These are phyloP conservation scores for Colletotrichum higginsianum DNA, from an alignment of 2,329 filamentous ascomycete genomes.

Conservation along the genomic window DNA sequence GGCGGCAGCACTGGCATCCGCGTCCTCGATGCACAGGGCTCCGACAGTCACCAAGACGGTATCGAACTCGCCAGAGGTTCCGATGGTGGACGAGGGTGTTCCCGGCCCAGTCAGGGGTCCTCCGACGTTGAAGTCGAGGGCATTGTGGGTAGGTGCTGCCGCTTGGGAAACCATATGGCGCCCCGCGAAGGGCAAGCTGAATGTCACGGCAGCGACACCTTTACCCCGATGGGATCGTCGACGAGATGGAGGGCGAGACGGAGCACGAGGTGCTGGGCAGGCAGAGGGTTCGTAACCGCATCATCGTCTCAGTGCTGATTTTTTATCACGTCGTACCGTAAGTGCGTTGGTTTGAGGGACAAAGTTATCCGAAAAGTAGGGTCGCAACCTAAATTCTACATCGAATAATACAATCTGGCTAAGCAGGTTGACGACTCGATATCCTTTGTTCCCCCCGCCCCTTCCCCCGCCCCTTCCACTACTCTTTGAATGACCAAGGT, in stretches of 20 bases:
- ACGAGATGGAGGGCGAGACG: slow-evolving; percentile 22
- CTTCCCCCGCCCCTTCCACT: background rate
- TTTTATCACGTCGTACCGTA: background rate
- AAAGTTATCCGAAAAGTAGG: background rate
- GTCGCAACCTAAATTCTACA: slow-evolving; percentile 14
- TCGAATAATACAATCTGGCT: slow-evolving; percentile 1
- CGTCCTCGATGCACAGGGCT: slow-evolving; percentile 29
- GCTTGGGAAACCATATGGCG: slow-evolving; percentile 19
- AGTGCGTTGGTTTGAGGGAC: background rate
- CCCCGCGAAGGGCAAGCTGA: background rate
- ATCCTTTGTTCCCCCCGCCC: slow-evolving; percentile 5
- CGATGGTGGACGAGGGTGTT: slow-evolving; percentile 4
- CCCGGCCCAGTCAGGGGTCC: slow-evolving; percentile 9
- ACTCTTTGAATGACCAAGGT: slow-evolving; percentile 1
- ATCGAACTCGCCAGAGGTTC: slow-evolving; percentile 21
- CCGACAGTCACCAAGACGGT: slow-evolving; percentile 22
- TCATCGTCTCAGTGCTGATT: slow-evolving; percentile 14
- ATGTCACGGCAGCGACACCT: slow-evolving; percentile 1
- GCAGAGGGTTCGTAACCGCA: slow-evolving; percentile 5
- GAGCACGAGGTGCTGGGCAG: background rate
- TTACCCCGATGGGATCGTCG: slow-evolving; percentile 16
- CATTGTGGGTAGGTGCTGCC: slow-evolving; percentile 12
- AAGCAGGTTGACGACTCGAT: slow-evolving; percentile 13
- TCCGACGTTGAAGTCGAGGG: slow-evolving; percentile 21
- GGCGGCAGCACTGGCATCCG: slow-evolving; percentile 2